Evolutionary conservation across 768 basidiomycete genomes (phyloP), one percentile per base, ranked within the genome.

Genomic region (Russula vinacea): DNA sequence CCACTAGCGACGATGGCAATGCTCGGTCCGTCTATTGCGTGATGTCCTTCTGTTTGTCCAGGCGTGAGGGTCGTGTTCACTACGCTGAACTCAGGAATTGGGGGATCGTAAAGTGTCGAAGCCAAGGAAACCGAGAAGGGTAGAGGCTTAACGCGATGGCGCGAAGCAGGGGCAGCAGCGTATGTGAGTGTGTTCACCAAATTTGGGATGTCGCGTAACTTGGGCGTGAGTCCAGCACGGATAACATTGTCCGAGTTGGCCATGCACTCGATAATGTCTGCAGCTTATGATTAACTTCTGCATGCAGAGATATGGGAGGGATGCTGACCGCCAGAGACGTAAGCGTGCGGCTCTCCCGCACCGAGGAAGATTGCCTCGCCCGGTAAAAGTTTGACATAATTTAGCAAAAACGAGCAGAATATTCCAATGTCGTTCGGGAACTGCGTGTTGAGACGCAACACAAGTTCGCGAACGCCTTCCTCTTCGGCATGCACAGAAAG

Each of bases 231-330:
- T 16, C 97, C 97, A 8, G 97, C 97, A 37, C 97, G 92, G 68
- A 99, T 95, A 74, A 99, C 97, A 74, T 98, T 98, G 78, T 99
- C 97, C 0, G 93, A 95, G 66, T 95, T 95, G 29, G 96, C 96
- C 95, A 98, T 98, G 78, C 94, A 96, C 73, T 98, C 97, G 72
- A 98, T 93, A 75, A 95, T 95, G 72, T 99, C 96, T 96, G 70
- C 5, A 45, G 35, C 40, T 13, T 26, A 45, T 14, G n/a, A 53
- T 60, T 5, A 64, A 49, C 8, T 5, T 42, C 14, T 29, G 32
- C n/a, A 51, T 26, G 5, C 32, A 50, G 32, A 45, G 32, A 24
- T 56, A 45, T 35, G 62, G 56, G 47, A 32, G 39, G 33, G 37
- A 17, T 33, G 66, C 85, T 67, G 70, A 93, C 95, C 94, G 74